Evolutionary conservation across 1,284 basidiomycete genomes (phyloP).

Genomic region (Apiotrichum laibachii): DNA sequence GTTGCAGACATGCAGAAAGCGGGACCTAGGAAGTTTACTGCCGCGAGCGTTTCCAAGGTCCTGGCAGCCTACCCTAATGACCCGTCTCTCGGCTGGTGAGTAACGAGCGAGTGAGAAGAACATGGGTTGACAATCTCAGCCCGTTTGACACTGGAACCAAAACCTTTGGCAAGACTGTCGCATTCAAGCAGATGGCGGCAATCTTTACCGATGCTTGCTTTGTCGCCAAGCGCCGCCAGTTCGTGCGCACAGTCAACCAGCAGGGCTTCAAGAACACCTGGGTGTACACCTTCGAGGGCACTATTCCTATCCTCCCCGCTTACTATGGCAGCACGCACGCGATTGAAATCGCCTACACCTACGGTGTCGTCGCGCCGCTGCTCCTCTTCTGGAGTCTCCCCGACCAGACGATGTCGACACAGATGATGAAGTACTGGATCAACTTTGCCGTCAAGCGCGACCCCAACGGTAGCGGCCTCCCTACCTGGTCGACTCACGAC

Average conservation of each 20-base stretch:
- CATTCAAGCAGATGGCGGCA: slow-evolving; percentile 32
- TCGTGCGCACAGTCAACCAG: slow-evolving; percentile 30
- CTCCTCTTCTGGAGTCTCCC: too few relatives aligned
- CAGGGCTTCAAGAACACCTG: slow-evolving; percentile 32
- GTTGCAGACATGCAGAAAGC: too few relatives aligned
- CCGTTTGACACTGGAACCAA: slow-evolving; percentile 46
- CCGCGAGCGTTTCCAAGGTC: slow-evolving; percentile 20
- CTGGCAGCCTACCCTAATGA: slow-evolving; percentile 32
- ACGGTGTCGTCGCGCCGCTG: too few relatives aligned
- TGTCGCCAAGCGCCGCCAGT: slow-evolving; percentile 34
- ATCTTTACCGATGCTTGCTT: slow-evolving; percentile 37
- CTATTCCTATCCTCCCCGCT: not conserved
- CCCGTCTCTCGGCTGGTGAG: slow-evolving; percentile 28
- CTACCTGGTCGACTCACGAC: too few relatives aligned
- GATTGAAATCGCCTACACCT: too few relatives aligned
- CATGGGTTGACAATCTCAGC: too few relatives aligned
- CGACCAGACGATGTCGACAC: too few relatives aligned
- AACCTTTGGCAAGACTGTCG: too few relatives aligned
- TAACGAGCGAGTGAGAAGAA: too few relatives aligned
- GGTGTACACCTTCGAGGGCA: slow-evolving; percentile 37
- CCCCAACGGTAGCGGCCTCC: slow-evolving; percentile 26
- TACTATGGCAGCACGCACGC: not conserved
- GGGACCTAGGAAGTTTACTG: slow-evolving; percentile 9
- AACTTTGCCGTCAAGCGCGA: slow-evolving; percentile 44
- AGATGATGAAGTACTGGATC: slow-evolving; percentile 19